Evolutionary conservation across 2,329 filamentous ascomycete genomes (phyloP).

Genomic region (Sporothrix dimorphospora): DNA sequence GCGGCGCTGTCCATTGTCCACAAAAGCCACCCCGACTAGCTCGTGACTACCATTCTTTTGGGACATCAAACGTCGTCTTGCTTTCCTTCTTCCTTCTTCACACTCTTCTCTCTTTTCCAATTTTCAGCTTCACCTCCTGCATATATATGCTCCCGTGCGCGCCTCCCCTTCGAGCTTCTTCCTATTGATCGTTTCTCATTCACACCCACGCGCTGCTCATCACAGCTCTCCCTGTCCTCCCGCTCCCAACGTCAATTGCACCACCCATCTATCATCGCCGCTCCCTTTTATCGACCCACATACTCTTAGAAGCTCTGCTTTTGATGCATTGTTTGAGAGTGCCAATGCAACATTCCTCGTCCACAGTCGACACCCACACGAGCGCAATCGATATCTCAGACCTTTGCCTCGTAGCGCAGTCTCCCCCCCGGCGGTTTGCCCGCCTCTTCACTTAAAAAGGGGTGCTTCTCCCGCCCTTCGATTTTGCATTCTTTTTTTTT

Average conservation of each 20-base stretch:
- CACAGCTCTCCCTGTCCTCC: background rate
- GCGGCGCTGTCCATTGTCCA: background rate
- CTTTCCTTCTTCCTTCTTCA: background rate
- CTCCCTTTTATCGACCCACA: constrained; percentile 1
- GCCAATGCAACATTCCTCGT: background rate
- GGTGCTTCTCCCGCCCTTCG: background rate
- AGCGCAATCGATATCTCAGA: background rate
- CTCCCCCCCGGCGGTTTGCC: background rate
- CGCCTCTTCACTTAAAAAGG: background rate
- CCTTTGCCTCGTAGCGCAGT: background rate
- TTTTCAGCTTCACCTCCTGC: background rate
- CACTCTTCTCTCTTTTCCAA: background rate
- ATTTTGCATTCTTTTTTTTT: background rate
- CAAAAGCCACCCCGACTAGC: background rate
- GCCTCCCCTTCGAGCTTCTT: background rate
- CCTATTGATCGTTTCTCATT: background rate
- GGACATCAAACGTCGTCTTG: constrained; percentile 6
- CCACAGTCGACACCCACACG: background rate
- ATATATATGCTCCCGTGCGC: background rate
- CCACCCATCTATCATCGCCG: background rate
- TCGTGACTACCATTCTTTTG: constrained; percentile 1
- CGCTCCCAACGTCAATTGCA: background rate
- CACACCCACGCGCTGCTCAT: background rate
- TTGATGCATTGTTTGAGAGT: background rate
- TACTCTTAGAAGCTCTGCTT: background rate